Evolutionary conservation across 306 rosid species (phyloP).

Genomic region (Sicyos baderoa): DNA sequence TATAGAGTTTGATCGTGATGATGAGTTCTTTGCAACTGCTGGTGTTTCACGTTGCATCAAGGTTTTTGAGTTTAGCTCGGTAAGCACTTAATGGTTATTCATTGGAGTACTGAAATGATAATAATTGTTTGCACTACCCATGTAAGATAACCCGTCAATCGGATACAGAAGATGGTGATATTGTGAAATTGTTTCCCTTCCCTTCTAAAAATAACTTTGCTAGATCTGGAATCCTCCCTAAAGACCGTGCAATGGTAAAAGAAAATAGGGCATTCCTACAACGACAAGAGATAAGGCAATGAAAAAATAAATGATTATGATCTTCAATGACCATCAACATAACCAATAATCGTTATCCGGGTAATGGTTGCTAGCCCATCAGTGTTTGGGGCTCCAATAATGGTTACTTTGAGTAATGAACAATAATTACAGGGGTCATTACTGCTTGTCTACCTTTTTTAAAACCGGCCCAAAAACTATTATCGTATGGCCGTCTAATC

Average conservation of each 20-base stretch:
- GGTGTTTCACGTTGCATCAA: conserved; percentile 91
- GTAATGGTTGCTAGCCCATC: too few relatives aligned
- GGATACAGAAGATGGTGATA: conserved; percentile 2
- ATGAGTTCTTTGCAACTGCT: conserved; percentile 84
- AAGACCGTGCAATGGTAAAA: neutral
- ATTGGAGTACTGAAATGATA: neutral
- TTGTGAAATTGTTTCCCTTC: neutral
- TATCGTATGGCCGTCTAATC: too few relatives aligned
- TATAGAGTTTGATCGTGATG: conserved; percentile 87
- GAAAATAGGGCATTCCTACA: neutral
- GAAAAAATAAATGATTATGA: neutral
- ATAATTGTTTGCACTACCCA: neutral
- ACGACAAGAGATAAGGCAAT: neutral
- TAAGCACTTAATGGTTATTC: conserved; percentile 25
- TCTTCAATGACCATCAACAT: neutral
- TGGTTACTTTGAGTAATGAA: too few relatives aligned
- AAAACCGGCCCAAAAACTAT: too few relatives aligned
- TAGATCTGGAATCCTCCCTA: neutral
- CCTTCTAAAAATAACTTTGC: neutral
- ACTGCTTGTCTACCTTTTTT: too few relatives aligned
- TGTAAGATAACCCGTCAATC: neutral
- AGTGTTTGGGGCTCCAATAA: too few relatives aligned
- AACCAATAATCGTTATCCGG: too few relatives aligned
- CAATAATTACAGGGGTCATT: too few relatives aligned
- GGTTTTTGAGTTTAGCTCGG: conserved; percentile 80